Conservation (phyloP, 202 grass and related monocot genomes). For the Cymbopogon flexuosus region DNA sequence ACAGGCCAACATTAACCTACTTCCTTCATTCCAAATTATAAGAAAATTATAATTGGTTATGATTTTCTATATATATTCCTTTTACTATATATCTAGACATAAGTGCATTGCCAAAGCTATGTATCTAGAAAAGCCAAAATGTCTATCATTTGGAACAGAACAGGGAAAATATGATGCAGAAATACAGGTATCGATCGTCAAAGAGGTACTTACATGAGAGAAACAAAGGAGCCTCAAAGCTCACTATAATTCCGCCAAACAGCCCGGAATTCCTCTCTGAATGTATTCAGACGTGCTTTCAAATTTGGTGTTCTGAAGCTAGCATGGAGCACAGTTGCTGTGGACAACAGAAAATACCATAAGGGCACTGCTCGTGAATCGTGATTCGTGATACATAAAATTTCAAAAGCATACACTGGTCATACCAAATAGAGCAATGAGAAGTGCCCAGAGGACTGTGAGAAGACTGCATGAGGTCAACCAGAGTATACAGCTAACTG, state of each 20-base stretch:
- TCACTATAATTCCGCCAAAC: conserved; percentile 92
- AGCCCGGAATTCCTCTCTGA: conserved; percentile 89
- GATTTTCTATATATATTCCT: too few species aligned
- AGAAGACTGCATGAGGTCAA: conserved; percentile 82
- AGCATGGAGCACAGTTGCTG: conserved; percentile 82
- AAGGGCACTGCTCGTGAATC: not conserved
- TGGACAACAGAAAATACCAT: conserved; percentile 34
- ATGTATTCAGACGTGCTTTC: conserved; percentile 95
- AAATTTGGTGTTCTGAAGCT: conserved; percentile 94
- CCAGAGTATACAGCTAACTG: conserved; percentile 94
- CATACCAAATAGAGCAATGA: conserved; percentile 81
- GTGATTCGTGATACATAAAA: not conserved
- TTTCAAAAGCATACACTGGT: not conserved
- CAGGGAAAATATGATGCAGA: not conserved
- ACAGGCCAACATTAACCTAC: not conserved
- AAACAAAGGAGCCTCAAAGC: conserved; percentile 40
- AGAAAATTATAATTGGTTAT: too few species aligned
- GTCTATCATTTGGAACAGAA: too few species aligned
- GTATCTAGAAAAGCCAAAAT: too few species aligned
- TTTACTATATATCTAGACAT: too few species aligned
- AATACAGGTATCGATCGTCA: not conserved
- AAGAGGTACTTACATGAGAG: conserved; percentile 23
- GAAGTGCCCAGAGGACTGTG: conserved; percentile 74
- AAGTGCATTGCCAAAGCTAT: too few species aligned
- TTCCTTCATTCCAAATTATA: too few species aligned